Conservation (phyloP, 108 stramenopile species). For the Conticribra weissflogii region DNA sequence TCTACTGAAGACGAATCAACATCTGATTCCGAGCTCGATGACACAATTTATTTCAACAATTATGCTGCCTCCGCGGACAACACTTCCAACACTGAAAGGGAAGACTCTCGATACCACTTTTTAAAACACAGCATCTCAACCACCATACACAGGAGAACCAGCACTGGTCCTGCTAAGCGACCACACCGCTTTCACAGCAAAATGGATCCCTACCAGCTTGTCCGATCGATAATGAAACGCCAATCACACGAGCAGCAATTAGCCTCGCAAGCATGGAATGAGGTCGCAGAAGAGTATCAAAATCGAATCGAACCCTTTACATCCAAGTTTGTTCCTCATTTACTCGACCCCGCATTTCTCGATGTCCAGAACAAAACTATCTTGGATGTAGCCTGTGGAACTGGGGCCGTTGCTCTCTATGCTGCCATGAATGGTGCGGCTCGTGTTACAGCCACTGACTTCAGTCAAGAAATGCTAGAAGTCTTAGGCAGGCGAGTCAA, state of each 20-base stretch:
- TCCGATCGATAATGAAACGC: not conserved
- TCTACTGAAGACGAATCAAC: no score
- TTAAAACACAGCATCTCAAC: no score
- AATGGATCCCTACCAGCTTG: not conserved
- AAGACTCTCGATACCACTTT: no score
- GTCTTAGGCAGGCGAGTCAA: not conserved
- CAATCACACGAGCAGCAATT: slow-evolving; percentile 6
- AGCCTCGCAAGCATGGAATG: slow-evolving; percentile 21
- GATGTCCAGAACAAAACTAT: slow-evolving; percentile 1
- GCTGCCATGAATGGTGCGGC: slow-evolving; percentile 12
- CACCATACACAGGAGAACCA: not conserved
- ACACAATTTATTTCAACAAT: no score
- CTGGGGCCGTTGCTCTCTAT: slow-evolving; percentile 15
- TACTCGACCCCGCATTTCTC: slow-evolving; percentile 6
- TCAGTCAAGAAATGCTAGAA: slow-evolving; percentile 10
- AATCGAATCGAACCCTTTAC: slow-evolving; percentile 22
- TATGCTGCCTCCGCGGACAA: no score
- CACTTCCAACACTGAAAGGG: no score
- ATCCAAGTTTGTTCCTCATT: slow-evolving; percentile 12
- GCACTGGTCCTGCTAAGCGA: not conserved
- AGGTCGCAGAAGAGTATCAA: slow-evolving; percentile 18
- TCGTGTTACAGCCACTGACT: slow-evolving; percentile 11
- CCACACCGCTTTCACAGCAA: not conserved
- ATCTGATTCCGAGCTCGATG: no score
- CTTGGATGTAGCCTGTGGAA: slow-evolving; percentile 24